Percentiles rank a stretch among this genome's conserved stretches.
Evolutionary conservation across 140 eudicot genomes (phyloP).

Genomic region (Ambrosia hybrid): DNA sequence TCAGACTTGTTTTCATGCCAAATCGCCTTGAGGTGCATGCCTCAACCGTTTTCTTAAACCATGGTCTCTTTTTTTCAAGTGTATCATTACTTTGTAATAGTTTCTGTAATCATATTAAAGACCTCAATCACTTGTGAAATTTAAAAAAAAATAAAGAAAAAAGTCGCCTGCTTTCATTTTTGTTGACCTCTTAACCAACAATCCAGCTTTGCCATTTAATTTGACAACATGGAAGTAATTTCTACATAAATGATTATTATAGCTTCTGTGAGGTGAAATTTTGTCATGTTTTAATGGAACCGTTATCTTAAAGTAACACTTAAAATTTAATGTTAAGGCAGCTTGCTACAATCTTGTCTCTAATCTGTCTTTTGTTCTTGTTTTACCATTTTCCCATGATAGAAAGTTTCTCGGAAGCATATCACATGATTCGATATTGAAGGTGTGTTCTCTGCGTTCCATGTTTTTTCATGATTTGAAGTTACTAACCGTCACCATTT

Average conservation of each 20-base stretch:
- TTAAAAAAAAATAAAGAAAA: background rate
- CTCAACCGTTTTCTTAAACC: too few relatives aligned
- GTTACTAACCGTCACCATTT: slow-evolving; percentile 1
- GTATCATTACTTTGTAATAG: background rate
- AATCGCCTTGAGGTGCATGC: too few relatives aligned
- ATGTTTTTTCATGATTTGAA: background rate
- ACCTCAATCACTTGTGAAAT: background rate
- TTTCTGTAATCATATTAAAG: background rate
- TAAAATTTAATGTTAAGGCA: background rate
- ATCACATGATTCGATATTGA: slow-evolving; percentile 79
- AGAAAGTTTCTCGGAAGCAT: slow-evolving; percentile 92
- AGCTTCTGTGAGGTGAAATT: background rate
- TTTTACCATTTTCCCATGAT: slow-evolving; percentile 91
- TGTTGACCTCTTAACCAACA: background rate
- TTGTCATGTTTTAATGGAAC: background rate
- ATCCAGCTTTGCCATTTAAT: background rate
- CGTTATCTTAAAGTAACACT: background rate
- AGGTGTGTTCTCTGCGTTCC: slow-evolving; percentile 42
- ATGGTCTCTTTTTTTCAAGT: too few relatives aligned
- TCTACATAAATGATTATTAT: background rate
- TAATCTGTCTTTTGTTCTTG: slow-evolving; percentile 14
- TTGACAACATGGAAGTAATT: background rate
- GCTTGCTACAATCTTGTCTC: background rate
- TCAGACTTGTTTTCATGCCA: too few relatives aligned
- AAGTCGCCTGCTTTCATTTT: background rate